Base-by-base conservation (phyloP, 169 alveolate genomes). In the Eimeria brunetti region DNA sequence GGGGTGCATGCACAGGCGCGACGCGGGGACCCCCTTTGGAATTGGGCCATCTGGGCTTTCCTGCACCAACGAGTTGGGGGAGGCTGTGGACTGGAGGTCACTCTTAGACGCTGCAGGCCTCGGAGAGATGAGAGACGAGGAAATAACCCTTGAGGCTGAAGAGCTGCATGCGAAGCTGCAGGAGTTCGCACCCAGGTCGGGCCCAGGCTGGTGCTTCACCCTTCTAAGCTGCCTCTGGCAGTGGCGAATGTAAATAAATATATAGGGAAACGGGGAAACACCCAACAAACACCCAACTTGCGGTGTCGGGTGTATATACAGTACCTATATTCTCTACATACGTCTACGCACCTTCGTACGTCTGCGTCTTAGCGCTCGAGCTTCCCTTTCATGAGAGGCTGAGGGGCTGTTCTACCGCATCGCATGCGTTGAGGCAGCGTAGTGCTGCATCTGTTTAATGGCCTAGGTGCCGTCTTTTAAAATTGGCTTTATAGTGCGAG, bases 161-260 rank as follows among this genome's bases (percentile, higher is more conserved):
- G 92, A 85, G 60, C 81, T 85, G 53, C 80, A 85, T n/a, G 92
- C 92, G 41, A 85, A 62, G 60, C 80, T 85, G 44, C 75, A 85
- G 16, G 92, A 85, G 51, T 85, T 49, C 36, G 92, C 80, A 5
- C 92, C 92, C 38, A 85, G 92, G 44, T 3, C 80, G 33, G 75
- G 81, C 30, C 62, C 69, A n/a, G 33, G 92, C 81, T 85, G 92
- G 92, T 85, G 92, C 62, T n/a, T 24, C 3, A 46, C 81, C 76
- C 81, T 85, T 11, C 71, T 56, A n/a, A 81, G 92, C 22, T 85
- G 92, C 62, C n/a, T 85, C 18, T 85, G 92, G 92, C 81, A 85
- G 92, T 85, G 92, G 92, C 76, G 88, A 44, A 78, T 78, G 41
- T 78, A 41, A 38, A 75, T 67, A 33, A 67, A 67, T n/a, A 18